Percentiles rank a stretch among this genome's conserved stretches.
Evolutionary conservation across 108 stramenopile species (phyloP).

Genomic region (Pinguiococcus pyrenoidosus): DNA sequence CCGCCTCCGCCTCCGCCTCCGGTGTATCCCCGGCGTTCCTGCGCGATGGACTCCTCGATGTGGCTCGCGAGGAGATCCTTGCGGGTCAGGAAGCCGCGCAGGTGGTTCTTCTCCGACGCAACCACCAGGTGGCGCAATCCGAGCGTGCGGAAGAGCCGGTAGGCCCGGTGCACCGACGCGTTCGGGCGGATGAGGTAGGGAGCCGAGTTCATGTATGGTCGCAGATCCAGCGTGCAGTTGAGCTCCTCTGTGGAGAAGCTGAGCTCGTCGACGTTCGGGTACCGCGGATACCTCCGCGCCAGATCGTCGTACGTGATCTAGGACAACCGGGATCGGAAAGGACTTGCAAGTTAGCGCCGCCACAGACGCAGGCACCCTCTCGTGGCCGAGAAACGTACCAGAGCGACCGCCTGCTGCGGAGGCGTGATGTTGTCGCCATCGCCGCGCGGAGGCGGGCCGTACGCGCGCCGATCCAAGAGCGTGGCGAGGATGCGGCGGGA

Average conservation of each 20-base stretch:
- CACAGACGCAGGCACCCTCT: background rate
- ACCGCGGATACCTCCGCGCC: slow-evolving; percentile 66
- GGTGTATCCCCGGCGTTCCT: too few relatives aligned
- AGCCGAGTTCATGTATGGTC: slow-evolving; percentile 91
- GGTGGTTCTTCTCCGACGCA: slow-evolving; percentile 3
- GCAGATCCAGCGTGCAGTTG: slow-evolving; percentile 76
- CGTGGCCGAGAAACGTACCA: background rate
- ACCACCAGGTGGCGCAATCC: slow-evolving; percentile 72
- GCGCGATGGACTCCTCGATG: too few relatives aligned
- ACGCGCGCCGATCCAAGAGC: background rate
- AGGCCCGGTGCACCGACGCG: slow-evolving; percentile 74
- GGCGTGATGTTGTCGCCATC: background rate
- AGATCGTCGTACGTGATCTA: background rate
- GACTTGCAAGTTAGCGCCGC: too few relatives aligned
- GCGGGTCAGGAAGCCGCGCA: background rate
- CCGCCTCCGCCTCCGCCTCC: too few relatives aligned
- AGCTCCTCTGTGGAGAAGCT: slow-evolving; percentile 58
- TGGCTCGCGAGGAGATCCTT: too few relatives aligned
- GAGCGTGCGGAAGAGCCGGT: slow-evolving; percentile 85
- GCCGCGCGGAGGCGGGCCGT: background rate
- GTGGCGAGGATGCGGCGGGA: background rate
- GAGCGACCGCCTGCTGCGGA: background rate
- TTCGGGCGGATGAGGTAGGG: slow-evolving; percentile 87
- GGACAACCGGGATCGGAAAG: too few relatives aligned
- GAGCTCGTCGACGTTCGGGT: slow-evolving; percentile 72